Evolutionary conservation across 2,329 filamentous ascomycete species (phyloP), one percentile per base, ranked within the genome.

Genomic region (Diaporthe ilicicola): DNA sequence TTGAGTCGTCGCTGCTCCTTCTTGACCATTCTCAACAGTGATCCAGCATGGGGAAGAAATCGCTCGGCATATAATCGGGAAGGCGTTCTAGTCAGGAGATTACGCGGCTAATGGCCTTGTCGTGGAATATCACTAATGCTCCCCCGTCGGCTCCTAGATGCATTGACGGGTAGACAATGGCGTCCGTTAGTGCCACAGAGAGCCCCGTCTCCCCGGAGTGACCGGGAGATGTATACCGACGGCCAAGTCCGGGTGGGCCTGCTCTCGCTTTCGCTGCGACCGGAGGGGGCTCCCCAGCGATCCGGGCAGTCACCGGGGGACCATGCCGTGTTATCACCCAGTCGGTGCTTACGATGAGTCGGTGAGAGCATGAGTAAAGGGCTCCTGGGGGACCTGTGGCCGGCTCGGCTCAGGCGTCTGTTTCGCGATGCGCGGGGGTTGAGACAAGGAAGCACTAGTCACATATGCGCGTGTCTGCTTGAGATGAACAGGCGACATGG

Each of bases 171-270:
- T 50, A 68, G 53, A 56, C 37, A 22, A 27, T 59, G 32, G 65
- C 29, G 42, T 4, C 53, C 53, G 65, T 48, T 68, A 68, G 65
- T 68, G 65, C 37, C 51, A 46, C 27, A 50, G 29, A 46, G 32
- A 66, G 62, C 62, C 65, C 65, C 65, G 51, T 68, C 54, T 44
- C 17, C 53, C 65, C 65, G 65, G 65, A 59, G 44, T 59, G 37
- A 68, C 65, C 65, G 65, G 65, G 37, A 56, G 65, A 68, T 68
- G 50, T 67, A 53, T 59, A 59, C 54, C 42, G 51, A 48, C 54
- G 51, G 65, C 51, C 51, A 55, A 68, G 53, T 59, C 65, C 65
- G 65, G 53, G 65, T 68, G 65, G 65, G 42, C 65, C 65, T 64
- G 59, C 19, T 50, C 50, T 59, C 42, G 29, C 65, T 59, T 32